Evolutionary conservation across 2,329 filamentous ascomycete genomes (phyloP).

Genomic region (Cadophora gregata): DNA sequence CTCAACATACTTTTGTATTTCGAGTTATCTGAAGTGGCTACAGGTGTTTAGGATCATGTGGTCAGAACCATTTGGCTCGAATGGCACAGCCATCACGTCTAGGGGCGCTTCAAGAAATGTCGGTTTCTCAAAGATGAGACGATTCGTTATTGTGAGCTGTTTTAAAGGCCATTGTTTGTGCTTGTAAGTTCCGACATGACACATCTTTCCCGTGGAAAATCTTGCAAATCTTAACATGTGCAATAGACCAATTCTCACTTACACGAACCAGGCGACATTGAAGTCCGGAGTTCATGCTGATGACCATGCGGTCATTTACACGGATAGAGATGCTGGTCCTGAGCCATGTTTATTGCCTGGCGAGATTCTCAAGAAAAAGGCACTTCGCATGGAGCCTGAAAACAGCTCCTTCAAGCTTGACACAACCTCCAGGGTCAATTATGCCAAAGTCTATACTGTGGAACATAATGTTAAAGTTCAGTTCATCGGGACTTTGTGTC

Average conservation of each 20-base stretch:
- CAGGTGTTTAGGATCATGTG: constrained; percentile 26
- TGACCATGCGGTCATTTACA: constrained; percentile 18
- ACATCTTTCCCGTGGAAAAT: neutral
- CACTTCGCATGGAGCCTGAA: constrained; percentile 22
- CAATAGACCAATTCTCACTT: constrained; percentile 24
- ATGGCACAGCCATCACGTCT: constrained; percentile 4
- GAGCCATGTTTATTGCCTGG: neutral
- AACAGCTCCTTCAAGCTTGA: constrained; percentile 24
- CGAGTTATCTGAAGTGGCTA: neutral
- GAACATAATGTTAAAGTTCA: constrained; percentile 40
- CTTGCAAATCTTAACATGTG: neutral
- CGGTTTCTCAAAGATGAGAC: constrained; percentile 25
- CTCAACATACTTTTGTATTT: too few relatives aligned
- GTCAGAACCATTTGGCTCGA: constrained; percentile 10
- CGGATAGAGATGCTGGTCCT: neutral
- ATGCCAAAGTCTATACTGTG: constrained; percentile 41
- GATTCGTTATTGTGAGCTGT: constrained; percentile 29
- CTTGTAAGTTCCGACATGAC: constrained; percentile 26
- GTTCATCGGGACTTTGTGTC: constrained; percentile 31
- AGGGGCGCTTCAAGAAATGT: neutral
- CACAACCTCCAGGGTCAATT: constrained; percentile 35
- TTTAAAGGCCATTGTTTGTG: constrained; percentile 29
- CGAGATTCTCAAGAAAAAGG: constrained; percentile 21
- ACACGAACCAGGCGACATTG: constrained; percentile 17
- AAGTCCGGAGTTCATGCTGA: constrained; percentile 27